phyloP scores from a whole-genome alignment of 352 stramenopile species.

The Globisporangium megalacanthum region DNA sequence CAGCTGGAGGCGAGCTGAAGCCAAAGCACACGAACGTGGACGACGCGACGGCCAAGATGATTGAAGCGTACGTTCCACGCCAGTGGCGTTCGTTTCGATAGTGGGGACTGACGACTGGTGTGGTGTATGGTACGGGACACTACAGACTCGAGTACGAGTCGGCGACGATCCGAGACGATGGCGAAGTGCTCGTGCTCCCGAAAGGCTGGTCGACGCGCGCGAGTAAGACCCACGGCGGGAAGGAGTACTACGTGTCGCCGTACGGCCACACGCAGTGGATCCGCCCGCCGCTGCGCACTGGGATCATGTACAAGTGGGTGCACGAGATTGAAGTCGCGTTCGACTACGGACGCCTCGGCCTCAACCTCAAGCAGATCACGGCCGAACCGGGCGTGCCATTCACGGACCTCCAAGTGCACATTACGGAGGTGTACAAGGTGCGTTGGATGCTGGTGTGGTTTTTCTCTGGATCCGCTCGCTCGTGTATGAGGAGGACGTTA shows the following conservation, averaged over 20 bases:
- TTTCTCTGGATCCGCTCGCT: not conserved
- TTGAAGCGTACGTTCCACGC: constrained; percentile 32
- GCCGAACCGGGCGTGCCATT: constrained; percentile 64
- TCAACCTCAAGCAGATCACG: constrained; percentile 83
- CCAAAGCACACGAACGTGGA: constrained; percentile 56
- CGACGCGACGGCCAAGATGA: constrained; percentile 51
- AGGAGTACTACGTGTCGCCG: constrained; percentile 84
- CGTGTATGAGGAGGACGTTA: not conserved
- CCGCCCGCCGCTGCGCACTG: constrained; percentile 66
- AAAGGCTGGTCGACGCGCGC: constrained; percentile 76
- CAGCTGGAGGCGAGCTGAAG: not conserved
- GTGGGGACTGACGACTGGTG: not conserved
- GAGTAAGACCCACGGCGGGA: constrained; percentile 78
- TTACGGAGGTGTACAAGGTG: constrained; percentile 81
- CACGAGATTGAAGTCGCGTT: constrained; percentile 84
- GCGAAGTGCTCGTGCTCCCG: constrained; percentile 67
- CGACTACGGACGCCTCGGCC: constrained; percentile 60
- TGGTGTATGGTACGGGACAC: too few species aligned
- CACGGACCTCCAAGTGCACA: constrained; percentile 72
- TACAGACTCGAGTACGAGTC: constrained; percentile 52
- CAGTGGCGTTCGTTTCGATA: not conserved
- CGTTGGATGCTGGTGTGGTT: not conserved
- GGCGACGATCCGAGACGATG: constrained; percentile 56
- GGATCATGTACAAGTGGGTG: constrained; percentile 61
- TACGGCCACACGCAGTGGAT: constrained; percentile 83